phyloP scores from a whole-genome alignment of 805 yeast species.

The Monosporozyma aquatica region DNA sequence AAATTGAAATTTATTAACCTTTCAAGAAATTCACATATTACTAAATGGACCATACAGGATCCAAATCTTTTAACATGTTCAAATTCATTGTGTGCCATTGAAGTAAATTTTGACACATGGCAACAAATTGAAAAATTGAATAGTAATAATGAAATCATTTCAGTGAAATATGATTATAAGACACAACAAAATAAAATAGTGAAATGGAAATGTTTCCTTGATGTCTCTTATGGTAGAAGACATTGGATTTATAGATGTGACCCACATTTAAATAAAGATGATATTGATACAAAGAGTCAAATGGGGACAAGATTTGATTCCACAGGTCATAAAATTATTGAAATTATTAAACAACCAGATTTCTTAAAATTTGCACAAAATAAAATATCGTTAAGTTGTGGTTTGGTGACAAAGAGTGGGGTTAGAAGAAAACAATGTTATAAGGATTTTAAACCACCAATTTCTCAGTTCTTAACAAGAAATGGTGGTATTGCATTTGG shows the following conservation, averaged over 20 bases:
- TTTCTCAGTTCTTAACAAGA: constrained; percentile 27
- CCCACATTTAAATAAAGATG: constrained; percentile 28
- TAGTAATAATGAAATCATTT: constrained; percentile 19
- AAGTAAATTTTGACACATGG: constrained; percentile 48
- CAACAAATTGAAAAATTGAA: constrained; percentile 27
- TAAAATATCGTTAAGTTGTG: constrained; percentile 33
- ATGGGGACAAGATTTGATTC: constrained; percentile 50
- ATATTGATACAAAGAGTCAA: constrained; percentile 23
- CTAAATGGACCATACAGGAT: constrained; percentile 50
- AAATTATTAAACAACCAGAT: constrained; percentile 33
- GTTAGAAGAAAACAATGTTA: constrained; percentile 23
- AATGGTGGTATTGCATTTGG: constrained; percentile 25
- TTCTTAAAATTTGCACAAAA: constrained; percentile 34
- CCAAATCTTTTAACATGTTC: constrained; percentile 38
- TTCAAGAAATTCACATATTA: constrained; percentile 51
- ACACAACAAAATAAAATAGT: constrained; percentile 12
- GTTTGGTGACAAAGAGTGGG: constrained; percentile 24
- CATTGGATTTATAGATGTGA: constrained; percentile 63
- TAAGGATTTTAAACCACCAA: constrained; percentile 28
- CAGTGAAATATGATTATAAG: constrained; percentile 14
- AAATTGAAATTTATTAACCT: constrained; percentile 53
- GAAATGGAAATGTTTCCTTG: constrained; percentile 30
- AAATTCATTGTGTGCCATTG: constrained; percentile 50
- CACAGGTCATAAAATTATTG: constrained; percentile 51
- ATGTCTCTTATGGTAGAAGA: constrained; percentile 52